phyloP scores from a whole-genome alignment of 352 stramenopile genomes.

The Phytophthora pistaciae region DNA sequence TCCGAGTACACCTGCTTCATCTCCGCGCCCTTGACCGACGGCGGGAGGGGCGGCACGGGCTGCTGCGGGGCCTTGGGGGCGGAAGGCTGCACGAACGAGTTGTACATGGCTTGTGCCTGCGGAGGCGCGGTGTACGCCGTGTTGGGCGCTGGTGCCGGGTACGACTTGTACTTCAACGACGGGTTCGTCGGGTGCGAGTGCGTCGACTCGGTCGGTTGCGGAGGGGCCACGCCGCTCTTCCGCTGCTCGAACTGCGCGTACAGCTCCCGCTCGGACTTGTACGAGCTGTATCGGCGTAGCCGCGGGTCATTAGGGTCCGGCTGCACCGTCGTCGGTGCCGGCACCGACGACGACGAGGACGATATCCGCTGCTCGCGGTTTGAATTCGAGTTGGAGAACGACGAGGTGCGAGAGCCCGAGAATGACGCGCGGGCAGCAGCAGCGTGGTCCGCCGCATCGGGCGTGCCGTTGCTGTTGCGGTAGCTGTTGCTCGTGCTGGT shows the following conservation, averaged over 20 bases:
- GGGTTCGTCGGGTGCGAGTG: constrained; percentile 62
- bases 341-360: constrained; percentile 37
- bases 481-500: constrained; percentile 39
- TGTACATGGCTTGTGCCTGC: constrained; percentile 50
- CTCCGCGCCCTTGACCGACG: constrained; percentile 62
- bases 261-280: constrained; percentile 85
- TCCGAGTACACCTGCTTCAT: constrained; percentile 88
- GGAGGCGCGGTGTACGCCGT: constrained; percentile 44
- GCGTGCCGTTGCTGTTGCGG: constrained; percentile 20
- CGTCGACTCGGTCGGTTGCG: constrained; percentile 42
- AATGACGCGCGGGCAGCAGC: constrained; percentile 36
- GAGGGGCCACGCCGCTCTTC: constrained; percentile 38
- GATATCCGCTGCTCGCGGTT: constrained; percentile 15
- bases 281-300: constrained; percentile 71
- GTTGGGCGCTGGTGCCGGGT: constrained; percentile 57
- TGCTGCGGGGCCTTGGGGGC: constrained; percentile 44
- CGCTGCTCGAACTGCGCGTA: constrained; percentile 80
- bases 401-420: constrained; percentile 26
- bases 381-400: constrained; percentile 18
- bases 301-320: constrained; percentile 70
- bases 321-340: constrained; percentile 38
- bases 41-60: constrained; percentile 61
- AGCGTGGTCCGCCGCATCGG: constrained; percentile 39
- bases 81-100: constrained; percentile 49
- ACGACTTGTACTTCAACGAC: constrained; percentile 66